Base-by-base conservation (phyloP, 257 asterid genomes). In the Solanum ahanhuiri region DNA sequence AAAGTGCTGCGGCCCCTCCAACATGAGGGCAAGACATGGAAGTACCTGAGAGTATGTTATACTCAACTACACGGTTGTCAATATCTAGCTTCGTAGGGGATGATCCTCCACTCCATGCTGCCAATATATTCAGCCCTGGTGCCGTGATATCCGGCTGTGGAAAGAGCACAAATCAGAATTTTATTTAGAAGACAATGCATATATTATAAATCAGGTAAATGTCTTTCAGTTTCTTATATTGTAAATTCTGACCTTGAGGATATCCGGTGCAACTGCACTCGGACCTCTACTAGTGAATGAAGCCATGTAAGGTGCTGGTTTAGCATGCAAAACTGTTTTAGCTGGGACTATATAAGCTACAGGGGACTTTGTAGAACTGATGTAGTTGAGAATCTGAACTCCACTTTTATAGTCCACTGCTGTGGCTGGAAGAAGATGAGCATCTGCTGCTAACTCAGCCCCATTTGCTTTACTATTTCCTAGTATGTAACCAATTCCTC, bases 21-120 rank as follows among this genome's bases (percentile, higher is more conserved):
- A 95, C 87, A 89, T 96, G 99, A 4, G 99, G 99, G 89, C 98
- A 93, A 18, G 99, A 90, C 99, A 96, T 96, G 66, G 99, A 96
- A 73, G 99, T 96, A 71, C 98, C 98, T 0, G 98, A 93, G 22
- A 92, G 63, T 64, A 96, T 87, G 73, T 95, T 96, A 83, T 93
- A 96, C 87, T 95, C 92, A 12, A 90, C 94, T 2, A 93, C 91
- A 11, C 99, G 90, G 9, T 88, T 79, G 86, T 96, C 99, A 5
- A 17, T 77, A 1, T 34, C 93, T 86, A 89, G 3, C 90, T 92
- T 93, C 9, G 99, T 90, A 0, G 99, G 99, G 25, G 98, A 92
- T 31, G 98, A 90, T 67, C 90, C 95, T 86, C 88, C 98, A 76
- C 98, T 96, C 99, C 99, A 96, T n/a, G 99, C 99, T 51, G 99